These are phyloP conservation scores for Penicillium freii DNA, from an alignment of 2,329 filamentous ascomycete genomes.

Conservation along the genomic window DNA sequence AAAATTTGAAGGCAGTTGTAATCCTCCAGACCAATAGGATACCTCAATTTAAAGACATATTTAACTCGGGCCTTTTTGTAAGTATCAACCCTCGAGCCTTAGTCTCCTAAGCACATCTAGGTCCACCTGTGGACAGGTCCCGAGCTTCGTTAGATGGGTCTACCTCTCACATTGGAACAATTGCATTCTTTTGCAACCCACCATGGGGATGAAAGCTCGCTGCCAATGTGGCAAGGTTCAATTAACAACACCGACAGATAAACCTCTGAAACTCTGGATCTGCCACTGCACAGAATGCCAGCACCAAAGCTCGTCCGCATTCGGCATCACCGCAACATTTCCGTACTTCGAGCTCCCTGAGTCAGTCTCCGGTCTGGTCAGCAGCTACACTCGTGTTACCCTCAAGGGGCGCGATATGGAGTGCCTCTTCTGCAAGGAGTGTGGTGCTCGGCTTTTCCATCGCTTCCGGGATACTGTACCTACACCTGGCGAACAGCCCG, in stretches of 20 bases:
- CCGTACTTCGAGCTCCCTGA: conserved; percentile 60
- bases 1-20: not conserved
- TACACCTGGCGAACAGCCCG: conserved; percentile 54
- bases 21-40: not conserved
- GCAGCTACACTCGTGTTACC: conserved; percentile 53
- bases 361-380: conserved; percentile 16
- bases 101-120: not conserved
- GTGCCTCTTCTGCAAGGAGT: conserved; percentile 66
- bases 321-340: conserved; percentile 68
- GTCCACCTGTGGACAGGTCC: not conserved
- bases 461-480: conserved; percentile 29
- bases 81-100: not conserved
- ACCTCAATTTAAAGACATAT: not conserved
- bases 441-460: conserved; percentile 66
- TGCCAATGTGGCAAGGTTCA: conserved; percentile 65
- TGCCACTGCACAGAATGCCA: conserved; percentile 69
- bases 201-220: conserved; percentile 53
- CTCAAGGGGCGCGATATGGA: conserved; percentile 57
- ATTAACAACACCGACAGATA: conserved; percentile 61
- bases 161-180: not conserved
- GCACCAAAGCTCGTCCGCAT: conserved; percentile 64
- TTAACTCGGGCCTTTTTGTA: not conserved
- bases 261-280: conserved; percentile 65
- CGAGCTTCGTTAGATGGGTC: not conserved
- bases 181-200: not conserved